Percentiles rank a stretch among this genome's conserved stretches.
These are phyloP conservation scores for Leptographium flavum DNA, from an alignment of 2,329 filamentous ascomycete species.

Conservation along the genomic window DNA sequence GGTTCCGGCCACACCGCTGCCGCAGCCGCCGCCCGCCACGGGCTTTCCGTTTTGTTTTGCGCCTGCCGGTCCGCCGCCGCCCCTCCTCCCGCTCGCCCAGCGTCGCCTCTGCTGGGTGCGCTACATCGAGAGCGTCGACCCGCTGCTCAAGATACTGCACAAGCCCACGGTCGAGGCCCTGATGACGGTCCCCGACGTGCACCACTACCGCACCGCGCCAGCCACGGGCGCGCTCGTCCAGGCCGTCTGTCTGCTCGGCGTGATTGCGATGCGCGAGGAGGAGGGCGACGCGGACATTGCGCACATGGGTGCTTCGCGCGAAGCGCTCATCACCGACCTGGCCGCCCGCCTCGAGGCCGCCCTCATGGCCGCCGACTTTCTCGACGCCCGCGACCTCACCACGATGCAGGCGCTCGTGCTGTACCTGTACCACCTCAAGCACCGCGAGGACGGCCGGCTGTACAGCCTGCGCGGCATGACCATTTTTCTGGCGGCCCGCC, in stretches of 20 bases:
- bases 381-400: conserved; percentile 41
- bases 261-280: conserved; percentile 44
- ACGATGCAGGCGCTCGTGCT: conserved; percentile 47
- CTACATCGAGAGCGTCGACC: conserved; percentile 5
- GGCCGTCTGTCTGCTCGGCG: conserved; percentile 41
- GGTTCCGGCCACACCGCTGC: not conserved
- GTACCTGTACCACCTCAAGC: conserved; percentile 25
- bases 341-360: conserved; percentile 41
- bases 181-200: conserved; percentile 1
- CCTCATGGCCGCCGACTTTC: conserved; percentile 44
- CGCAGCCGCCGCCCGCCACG: not conserved
- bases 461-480: conserved; percentile 4
- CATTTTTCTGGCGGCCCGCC: conserved; percentile 1
- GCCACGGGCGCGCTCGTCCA: conserved; percentile 48
- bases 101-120: conserved; percentile 1
- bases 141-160: conserved; percentile 5
- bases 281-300: conserved; percentile 37
- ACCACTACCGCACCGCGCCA: no score
- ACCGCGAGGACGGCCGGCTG: conserved; percentile 1
- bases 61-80: not conserved
- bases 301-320: conserved; percentile 27
- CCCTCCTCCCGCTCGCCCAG: conserved; percentile 1
- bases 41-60: not conserved
- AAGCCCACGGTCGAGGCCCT: conserved; percentile 4
- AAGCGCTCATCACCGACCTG: conserved; percentile 28